Conservation (phyloP, 2,329 filamentous ascomycete genomes). For the Septoria petroselini region DNA sequence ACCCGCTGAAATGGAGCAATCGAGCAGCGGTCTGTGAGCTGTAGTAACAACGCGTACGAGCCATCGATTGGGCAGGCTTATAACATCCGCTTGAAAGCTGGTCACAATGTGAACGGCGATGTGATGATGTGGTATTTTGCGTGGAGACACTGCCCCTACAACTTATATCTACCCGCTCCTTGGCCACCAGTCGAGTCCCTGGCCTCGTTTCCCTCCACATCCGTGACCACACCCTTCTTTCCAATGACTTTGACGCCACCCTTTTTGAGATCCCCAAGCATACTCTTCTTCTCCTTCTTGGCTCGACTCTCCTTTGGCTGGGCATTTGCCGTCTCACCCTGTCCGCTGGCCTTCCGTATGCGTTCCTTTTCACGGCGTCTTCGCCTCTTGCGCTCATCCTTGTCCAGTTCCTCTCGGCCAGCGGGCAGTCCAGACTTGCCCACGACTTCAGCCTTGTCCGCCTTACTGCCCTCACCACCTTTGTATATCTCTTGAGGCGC, state of each 20-base stretch:
- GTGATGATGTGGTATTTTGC: no score
- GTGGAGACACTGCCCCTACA: constrained; percentile 24
- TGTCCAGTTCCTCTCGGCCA: constrained; percentile 78
- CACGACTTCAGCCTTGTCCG: constrained; percentile 65
- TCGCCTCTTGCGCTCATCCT: constrained; percentile 78
- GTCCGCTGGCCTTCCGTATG: constrained; percentile 64
- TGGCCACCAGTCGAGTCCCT: constrained; percentile 28
- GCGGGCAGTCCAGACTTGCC: constrained; percentile 71
- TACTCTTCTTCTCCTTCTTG: constrained; percentile 54
- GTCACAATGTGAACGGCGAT: no score
- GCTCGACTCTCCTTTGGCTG: constrained; percentile 38
- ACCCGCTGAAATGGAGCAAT: no score
- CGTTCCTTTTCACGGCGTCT: constrained; percentile 73
- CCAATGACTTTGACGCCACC: constrained; percentile 90
- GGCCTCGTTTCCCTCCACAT: constrained; percentile 77
- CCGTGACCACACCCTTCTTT: constrained; percentile 78
- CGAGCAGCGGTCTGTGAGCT: no score
- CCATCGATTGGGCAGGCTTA: no score
- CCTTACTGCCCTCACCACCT: constrained; percentile 59
- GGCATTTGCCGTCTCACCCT: constrained; percentile 40
- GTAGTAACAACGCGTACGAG: no score
- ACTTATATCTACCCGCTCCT: constrained; percentile 34
- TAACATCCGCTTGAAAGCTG: no score
- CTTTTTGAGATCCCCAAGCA: constrained; percentile 70
- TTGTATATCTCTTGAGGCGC: constrained; percentile 94